Evolutionary conservation across 2,329 filamentous ascomycete genomes (phyloP), one percentile per base, ranked within the genome.

Genomic region (Ambrosiella xylebori): DNA sequence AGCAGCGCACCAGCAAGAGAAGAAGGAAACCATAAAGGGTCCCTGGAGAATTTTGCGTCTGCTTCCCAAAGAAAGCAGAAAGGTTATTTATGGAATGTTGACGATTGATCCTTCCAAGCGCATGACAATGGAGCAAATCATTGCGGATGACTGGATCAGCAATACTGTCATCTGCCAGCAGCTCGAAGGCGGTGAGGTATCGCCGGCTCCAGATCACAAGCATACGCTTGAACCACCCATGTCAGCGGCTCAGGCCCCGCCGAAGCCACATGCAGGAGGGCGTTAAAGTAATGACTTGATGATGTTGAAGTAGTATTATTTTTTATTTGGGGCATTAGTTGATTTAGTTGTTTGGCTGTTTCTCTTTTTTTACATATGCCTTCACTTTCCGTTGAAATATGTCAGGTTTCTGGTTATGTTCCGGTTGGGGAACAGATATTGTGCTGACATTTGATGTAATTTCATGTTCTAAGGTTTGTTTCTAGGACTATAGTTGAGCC

Each of bases 51-150:
- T 98, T 49, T 74, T 98, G 37, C 81, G 93, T 47, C 74, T 97
- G 40, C 75, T 98, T 8, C 93, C 93, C 0, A 78, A 91, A 61
- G 93, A 97, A 70, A 94, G 85, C 63, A 78, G 93, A 56, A 84
- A 91, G 67, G 89, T 98, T 62, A 85, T 98, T 58, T 84, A 88
- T 50, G 79, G 86, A 59, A 98, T 98, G 93, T 78, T 98, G 40
- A 88, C 93, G 65, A 77, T 96, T 55, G 82, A 95, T 65, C 88
- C 90, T 0, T 85, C 81, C 66, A 84, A 85, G 63, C 81, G 93
- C 59, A 91, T 89, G 2, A 87, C 80, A 2, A 85, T 98, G 74
- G 77, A 84, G 27, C 89, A 98, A 65, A 86, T 98, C 15, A 71
- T 96, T 56, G 79, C 83, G 19, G 91, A 98, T 67, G 82, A 85